Evolutionary conservation across 331 rosid species (phyloP), one percentile per base, ranked within the genome.

Genomic region (Rosa hybrid): DNA sequence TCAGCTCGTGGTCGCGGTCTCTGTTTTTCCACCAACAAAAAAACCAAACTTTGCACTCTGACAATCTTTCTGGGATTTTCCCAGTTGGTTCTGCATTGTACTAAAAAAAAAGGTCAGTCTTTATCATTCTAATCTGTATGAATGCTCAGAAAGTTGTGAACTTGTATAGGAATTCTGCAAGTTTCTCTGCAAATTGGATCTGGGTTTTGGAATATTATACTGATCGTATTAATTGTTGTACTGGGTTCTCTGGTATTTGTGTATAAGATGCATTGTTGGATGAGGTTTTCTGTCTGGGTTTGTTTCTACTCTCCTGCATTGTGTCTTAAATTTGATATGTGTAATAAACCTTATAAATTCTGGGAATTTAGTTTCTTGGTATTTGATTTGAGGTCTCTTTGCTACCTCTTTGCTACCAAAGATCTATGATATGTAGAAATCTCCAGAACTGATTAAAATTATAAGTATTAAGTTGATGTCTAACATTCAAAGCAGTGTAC

Each of bases 71-170:
- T 21, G 51, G 78, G 69, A n/a, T n/a, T 27, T 27, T 45, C 54
- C 25, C 81, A 49, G 8, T 54, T 51, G 45, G 59, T 68, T 54
- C 56, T 16, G 45, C 69, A 68, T 78, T 68, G 53, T 14, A 12
- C 76, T 53, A 17, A 38, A 17, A 51, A 14, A 51, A 16, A 51
- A 51, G 57, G 57, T 51, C 57, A 51, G 57, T 8, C 3, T 7
- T 6, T 51, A 20, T 34, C 39, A 34, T 34, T 34, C 39, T 34
- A 34, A 34, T 34, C 39, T 34, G 39, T 34, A 34, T 34, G 39
- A 34, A 34, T 72, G 44, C 8, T 72, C 8, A 50, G 45, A 72
- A 72, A 23, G n/a, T 8, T 25, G 63, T 49, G 25, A 53, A 25
- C 42, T 25, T 72, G 64, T 17, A 3, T 51, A 18, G 6, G 3